phyloP scores from a whole-genome alignment of 768 basidiomycete species.

The Boletellus ananas region DNA sequence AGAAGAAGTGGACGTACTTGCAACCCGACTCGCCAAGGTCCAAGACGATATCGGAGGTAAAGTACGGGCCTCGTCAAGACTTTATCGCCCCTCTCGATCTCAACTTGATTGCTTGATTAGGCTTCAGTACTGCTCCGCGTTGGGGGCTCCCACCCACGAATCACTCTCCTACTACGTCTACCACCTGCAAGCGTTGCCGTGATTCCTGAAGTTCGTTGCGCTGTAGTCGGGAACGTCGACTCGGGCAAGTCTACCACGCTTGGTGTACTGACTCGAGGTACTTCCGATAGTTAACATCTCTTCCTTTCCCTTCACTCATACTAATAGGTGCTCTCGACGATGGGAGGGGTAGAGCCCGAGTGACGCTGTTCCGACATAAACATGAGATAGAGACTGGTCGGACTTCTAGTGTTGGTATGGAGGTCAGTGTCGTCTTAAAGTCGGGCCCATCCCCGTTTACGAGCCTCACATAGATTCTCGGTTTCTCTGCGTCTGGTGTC shows the following conservation, averaged over 20 bases:
- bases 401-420: constrained; percentile 96
- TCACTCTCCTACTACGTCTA: constrained; percentile 62
- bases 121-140: constrained; percentile 52
- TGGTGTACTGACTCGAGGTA: constrained; percentile 92
- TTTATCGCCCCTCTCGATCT: neutral
- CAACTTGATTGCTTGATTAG: constrained; percentile 30
- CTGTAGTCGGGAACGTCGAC: constrained; percentile 93
- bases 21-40: constrained; percentile 39
- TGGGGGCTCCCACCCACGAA: constrained; percentile 47
- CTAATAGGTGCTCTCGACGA: constrained; percentile 69
- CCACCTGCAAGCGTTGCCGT: constrained; percentile 72
- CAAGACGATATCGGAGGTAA: constrained; percentile 81
- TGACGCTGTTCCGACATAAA: constrained; percentile 91
- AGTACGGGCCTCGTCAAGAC: constrained; percentile 37
- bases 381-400: constrained; percentile 96
- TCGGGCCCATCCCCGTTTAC: neutral
- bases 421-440: constrained; percentile 50
- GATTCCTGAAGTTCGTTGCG: constrained; percentile 91
- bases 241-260: constrained; percentile 94
- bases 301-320: constrained; percentile 10
- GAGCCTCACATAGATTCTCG: constrained; percentile 61
- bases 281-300: constrained; percentile 15
- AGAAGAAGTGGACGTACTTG: constrained; percentile 50
- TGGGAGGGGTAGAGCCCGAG: constrained; percentile 76
- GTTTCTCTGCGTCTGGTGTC: constrained; percentile 72